A percentile compares a stretch with the other conserved stretches of the same genome.
Evolutionary conservation across 345 rosid species (phyloP).

Genomic region (Populus ilicifolia): DNA sequence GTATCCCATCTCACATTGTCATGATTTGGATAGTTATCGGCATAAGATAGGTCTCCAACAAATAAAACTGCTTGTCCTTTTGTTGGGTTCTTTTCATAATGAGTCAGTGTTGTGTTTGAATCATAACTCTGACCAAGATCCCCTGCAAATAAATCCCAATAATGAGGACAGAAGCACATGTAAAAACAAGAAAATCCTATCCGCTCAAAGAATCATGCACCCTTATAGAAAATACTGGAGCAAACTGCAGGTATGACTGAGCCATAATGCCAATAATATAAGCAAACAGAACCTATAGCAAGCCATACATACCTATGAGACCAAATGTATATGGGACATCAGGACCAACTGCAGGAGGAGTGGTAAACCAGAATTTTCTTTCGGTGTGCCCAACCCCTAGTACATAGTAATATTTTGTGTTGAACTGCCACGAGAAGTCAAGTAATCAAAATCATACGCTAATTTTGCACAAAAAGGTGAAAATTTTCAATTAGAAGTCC

Average conservation of each 20-base stretch:
- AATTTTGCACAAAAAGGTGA: neutral
- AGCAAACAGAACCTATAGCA: neutral
- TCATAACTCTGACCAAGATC: constrained; percentile 91
- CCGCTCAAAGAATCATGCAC: neutral
- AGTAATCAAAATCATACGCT: neutral
- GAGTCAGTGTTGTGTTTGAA: constrained; percentile 75
- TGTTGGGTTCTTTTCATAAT: constrained; percentile 60
- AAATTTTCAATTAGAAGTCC: neutral
- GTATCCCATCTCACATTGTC: constrained; percentile 85
- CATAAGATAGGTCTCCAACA: constrained; percentile 85
- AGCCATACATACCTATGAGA: constrained; percentile 44
- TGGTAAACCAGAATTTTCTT: constrained; percentile 43
- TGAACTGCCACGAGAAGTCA: constrained; percentile 22
- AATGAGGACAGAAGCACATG: neutral
- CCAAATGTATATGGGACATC: constrained; percentile 68
- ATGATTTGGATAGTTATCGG: constrained; percentile 62
- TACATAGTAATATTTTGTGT: constrained; percentile 51
- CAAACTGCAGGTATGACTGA: neutral
- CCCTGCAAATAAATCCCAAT: constrained; percentile 43
- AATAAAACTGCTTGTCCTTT: constrained; percentile 69
- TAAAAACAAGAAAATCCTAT: neutral
- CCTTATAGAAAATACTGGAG: neutral
- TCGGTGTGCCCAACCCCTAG: constrained; percentile 43
- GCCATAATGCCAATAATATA: neutral
- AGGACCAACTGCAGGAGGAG: constrained; percentile 62